Base-by-base conservation (phyloP, 2,329 filamentous ascomycete genomes). In the Pezicula carpinea region DNA sequence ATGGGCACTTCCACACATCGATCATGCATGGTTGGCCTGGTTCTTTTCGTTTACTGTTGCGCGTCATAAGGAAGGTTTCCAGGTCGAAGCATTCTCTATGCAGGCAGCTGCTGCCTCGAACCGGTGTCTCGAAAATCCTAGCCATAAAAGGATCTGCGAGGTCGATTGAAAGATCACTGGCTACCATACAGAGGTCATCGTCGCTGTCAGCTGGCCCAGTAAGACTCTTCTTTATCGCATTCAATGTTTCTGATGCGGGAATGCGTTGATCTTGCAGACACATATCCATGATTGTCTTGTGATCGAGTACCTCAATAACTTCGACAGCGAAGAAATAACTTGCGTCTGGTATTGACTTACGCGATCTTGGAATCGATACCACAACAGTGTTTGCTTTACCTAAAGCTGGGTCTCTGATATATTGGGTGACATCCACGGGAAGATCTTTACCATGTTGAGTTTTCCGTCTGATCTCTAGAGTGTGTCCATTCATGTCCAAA, bases 1-100 rank as follows among this genome's bases (percentile, higher is more conserved):
- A 80, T 0, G 93, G 93, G 58, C 93, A 99, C 53, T 79, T 85
- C 90, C 91, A 96, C 44, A 80, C 79, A 59, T 93, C 88, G 0
- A 79, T 71, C 46, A 76, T 67, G 1, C 73, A 74, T 7, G 78
- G 80, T 54, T 83, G 75, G 19, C 59, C 54, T 19, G 66, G 63
- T 50, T 74, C 76, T 13, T 68, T 66, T 5, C 73, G 71, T 35
- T 64, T 68, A 19, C 63, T 66, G 18, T 57, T 62, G 14, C 88
- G 80, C 5, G 85, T 88, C 13, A 73, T 66, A 7, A 99, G 76
- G 71, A 89, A 97, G 1, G 80, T 91, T 17, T 86, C 77, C 6
- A 96, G 79, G 63, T 97, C 92, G 62, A 97, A 96, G 62, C 90
- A 96, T 61, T 96, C 89, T 31, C 85, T 71, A 62, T 99, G 92